These are phyloP conservation scores for Trichoderma guizhouense DNA, from an alignment of 2,329 filamentous ascomycete genomes.

Conservation along the genomic window DNA sequence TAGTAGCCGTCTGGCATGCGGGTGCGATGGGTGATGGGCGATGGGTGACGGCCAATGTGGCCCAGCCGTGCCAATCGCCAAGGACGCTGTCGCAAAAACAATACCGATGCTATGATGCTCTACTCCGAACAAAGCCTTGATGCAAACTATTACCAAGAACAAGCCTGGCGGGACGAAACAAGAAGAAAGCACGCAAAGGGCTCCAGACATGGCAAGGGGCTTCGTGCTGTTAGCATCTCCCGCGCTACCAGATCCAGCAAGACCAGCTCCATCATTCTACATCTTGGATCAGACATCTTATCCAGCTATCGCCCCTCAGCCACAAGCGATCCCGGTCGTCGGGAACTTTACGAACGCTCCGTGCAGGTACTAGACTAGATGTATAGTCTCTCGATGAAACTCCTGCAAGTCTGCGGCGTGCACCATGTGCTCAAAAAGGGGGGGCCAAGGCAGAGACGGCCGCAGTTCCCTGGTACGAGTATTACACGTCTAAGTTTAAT, in stretches of 20 bases:
- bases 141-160: not conserved
- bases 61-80: not conserved
- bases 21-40: not conserved
- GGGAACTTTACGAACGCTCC: slow-evolving; percentile 15
- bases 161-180: not conserved
- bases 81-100: not conserved
- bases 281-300: slow-evolving; percentile 10
- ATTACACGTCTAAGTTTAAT: not conserved
- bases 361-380: not conserved
- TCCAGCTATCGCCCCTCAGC: not conserved
- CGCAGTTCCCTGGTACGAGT: not conserved
- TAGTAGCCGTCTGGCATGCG: slow-evolving; percentile 1
- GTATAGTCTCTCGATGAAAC: not conserved
- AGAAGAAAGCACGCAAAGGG: not conserved
- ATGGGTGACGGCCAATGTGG: not conserved
- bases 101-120: not conserved
- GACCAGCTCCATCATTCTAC: not conserved
- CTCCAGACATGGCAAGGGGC: not conserved
- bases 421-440: not conserved
- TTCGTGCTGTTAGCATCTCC: not conserved
- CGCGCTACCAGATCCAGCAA: not conserved
- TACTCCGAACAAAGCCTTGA: not conserved
- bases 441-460: not conserved
- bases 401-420: not conserved
- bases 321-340: slow-evolving; percentile 8